phyloP scores from a whole-genome alignment of 129 eudicot species.

The Flaveria bidentis region DNA sequence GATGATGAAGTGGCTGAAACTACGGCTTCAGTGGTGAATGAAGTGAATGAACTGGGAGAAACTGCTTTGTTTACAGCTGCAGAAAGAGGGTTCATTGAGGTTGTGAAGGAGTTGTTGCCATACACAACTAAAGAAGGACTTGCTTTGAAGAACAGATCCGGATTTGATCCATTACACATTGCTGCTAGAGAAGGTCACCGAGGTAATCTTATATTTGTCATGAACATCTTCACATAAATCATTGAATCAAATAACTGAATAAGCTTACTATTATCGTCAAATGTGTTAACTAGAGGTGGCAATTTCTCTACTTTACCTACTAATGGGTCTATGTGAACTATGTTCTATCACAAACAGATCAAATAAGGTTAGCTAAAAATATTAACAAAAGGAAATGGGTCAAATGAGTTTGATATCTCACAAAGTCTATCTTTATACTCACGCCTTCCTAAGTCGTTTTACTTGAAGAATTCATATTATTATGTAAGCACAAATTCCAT shows the following conservation, averaged over 20 bases:
- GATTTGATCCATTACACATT: slow-evolving; percentile 71
- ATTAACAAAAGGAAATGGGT: not conserved
- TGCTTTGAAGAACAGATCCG: slow-evolving; percentile 53
- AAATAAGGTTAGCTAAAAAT: not conserved
- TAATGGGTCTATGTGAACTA: not conserved
- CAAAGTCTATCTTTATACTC: too few species aligned
- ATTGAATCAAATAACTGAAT: not conserved
- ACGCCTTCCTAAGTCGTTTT: too few species aligned
- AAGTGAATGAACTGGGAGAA: slow-evolving; percentile 80
- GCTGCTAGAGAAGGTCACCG: slow-evolving; percentile 77
- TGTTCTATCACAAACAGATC: not conserved
- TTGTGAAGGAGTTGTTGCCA: slow-evolving; percentile 67
- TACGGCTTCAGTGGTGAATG: slow-evolving; percentile 69
- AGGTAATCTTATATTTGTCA: slow-evolving; percentile 45
- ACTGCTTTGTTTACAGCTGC: slow-evolving; percentile 72
- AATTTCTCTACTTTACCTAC: not conserved
- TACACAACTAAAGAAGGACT: slow-evolving; percentile 63
- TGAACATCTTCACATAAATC: not conserved
- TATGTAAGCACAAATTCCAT: too few species aligned
- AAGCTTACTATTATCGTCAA: not conserved
- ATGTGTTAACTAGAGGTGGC: not conserved
- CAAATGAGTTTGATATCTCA: too few species aligned
- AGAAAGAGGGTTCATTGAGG: slow-evolving; percentile 63
- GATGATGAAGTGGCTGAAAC: slow-evolving; percentile 73
- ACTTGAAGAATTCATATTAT: too few species aligned